Evolutionary conservation across 371 early-diverging fungal genomes (phyloP).

Genomic region (Basidiobolus heterosporus): DNA sequence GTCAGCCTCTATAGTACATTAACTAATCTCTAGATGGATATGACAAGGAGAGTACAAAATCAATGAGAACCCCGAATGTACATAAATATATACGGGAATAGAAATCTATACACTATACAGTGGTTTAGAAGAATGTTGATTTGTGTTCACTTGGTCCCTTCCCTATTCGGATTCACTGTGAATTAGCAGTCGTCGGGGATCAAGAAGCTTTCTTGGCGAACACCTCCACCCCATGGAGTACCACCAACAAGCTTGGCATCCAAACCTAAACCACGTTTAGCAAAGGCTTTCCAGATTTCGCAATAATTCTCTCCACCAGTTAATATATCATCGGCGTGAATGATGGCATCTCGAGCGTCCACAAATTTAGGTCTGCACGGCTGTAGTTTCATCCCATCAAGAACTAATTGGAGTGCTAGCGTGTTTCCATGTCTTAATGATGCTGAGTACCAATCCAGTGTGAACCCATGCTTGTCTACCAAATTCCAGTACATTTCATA

Average conservation of each 20-base stretch:
- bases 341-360: slow-evolving; percentile 85
- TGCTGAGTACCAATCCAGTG: slow-evolving; percentile 22
- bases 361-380: slow-evolving; percentile 81
- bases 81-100: too few relatives aligned
- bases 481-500: slow-evolving; percentile 77
- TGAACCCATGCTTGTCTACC: slow-evolving; percentile 51
- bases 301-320: slow-evolving; percentile 70
- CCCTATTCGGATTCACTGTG: too few relatives aligned
- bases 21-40: too few relatives aligned
- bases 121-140: too few relatives aligned
- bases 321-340: slow-evolving; percentile 62
- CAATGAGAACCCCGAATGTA: too few relatives aligned
- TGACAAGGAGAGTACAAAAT: too few relatives aligned
- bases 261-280: slow-evolving; percentile 79
- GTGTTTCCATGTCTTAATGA: slow-evolving; percentile 55
- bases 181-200: slow-evolving; percentile 26
- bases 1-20: too few relatives aligned
- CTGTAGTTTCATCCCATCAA: slow-evolving; percentile 85
- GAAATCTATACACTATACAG: too few relatives aligned
- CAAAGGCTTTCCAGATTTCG: slow-evolving; percentile 76
- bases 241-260: slow-evolving; percentile 43
- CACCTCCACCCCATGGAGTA: slow-evolving; percentile 41
- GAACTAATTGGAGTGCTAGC: slow-evolving; percentile 66
- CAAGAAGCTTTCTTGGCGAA: slow-evolving; percentile 36
- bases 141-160: too few relatives aligned